A percentile compares a stretch with the other conserved stretches of the same genome.
phyloP scores from a whole-genome alignment of 2,329 filamentous ascomycete species.

The Phyllosticta citribraziliensis region DNA sequence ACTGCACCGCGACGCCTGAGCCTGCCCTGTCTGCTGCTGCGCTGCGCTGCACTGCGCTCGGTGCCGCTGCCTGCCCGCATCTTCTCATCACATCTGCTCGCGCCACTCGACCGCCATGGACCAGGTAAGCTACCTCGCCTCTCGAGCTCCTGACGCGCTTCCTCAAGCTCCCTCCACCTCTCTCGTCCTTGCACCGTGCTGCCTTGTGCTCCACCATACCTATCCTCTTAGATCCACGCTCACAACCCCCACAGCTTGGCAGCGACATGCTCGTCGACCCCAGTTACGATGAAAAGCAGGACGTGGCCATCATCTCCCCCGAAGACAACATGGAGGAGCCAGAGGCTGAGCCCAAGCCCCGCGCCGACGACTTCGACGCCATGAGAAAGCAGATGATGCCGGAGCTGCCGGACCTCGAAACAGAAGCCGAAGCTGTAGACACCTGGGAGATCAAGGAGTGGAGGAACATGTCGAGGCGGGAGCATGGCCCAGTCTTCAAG shows the following conservation, averaged over 20 bases:
- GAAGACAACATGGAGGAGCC: conserved; percentile 48
- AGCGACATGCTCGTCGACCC: conserved; percentile 55
- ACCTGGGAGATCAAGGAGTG: conserved; percentile 88
- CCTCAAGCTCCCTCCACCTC: conserved; percentile 13
- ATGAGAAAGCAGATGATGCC: conserved; percentile 76
- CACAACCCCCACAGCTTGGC: conserved; percentile 37
- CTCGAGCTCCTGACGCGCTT: background rate
- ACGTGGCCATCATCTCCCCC: conserved; percentile 53
- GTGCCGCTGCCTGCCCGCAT: conserved; percentile 2
- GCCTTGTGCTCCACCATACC: background rate
- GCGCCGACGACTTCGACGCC: conserved; percentile 60
- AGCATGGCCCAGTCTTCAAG: conserved; percentile 80
- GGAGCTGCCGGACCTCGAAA: conserved; percentile 68
- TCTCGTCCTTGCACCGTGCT: conserved; percentile 7
- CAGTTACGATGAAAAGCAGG: conserved; percentile 52
- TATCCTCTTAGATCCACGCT: conserved; percentile 1
- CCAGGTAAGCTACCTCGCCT: conserved; percentile 23
- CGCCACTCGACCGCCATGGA: conserved; percentile 22
- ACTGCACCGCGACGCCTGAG: background rate
- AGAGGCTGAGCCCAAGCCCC: conserved; percentile 42
- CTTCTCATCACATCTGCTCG: conserved; percentile 3
- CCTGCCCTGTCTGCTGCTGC: background rate
- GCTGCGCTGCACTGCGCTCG: background rate
- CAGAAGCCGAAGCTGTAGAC: conserved; percentile 61
- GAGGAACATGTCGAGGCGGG: conserved; percentile 64